Percentiles rank a stretch among this genome's conserved stretches.
Evolutionary conservation across 2,329 filamentous ascomycete genomes (phyloP).

Genomic region (Aquanectria penicillioides): DNA sequence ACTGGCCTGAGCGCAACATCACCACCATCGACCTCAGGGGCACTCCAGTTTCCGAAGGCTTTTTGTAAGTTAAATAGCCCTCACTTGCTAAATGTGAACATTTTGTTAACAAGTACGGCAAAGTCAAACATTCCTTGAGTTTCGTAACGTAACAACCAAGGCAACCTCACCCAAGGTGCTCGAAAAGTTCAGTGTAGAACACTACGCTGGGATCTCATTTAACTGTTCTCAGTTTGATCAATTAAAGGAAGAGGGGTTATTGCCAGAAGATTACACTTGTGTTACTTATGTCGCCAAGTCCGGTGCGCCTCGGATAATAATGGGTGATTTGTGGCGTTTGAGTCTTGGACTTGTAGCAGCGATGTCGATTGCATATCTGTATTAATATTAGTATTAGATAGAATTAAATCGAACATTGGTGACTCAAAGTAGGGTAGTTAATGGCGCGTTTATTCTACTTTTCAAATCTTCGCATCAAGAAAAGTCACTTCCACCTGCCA

Average conservation of each 20-base stretch:
- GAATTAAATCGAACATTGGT: no score
- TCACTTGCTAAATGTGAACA: background rate
- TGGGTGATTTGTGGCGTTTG: no score
- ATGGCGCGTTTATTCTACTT: no score
- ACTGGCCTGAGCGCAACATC: constrained; percentile 19
- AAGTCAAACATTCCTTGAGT: constrained; percentile 16
- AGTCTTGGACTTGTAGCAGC: no score
- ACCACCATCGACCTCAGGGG: background rate
- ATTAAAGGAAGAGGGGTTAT: background rate
- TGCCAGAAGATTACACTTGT: constrained; percentile 12
- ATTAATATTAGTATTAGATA: no score
- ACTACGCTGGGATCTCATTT: background rate
- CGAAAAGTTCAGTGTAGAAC: background rate
- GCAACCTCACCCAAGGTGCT: constrained; percentile 10
- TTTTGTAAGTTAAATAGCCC: constrained; percentile 23
- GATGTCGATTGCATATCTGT: no score
- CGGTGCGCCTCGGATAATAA: no score
- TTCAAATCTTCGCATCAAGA: no score
- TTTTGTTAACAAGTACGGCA: background rate
- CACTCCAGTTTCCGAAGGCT: constrained; percentile 1
- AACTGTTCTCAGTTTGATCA: constrained; percentile 22
- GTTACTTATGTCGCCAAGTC: no score
- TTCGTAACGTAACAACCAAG: background rate
- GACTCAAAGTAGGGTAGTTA: no score
- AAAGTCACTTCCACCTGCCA: no score